Conservation (phyloP, 345 rosid species). For the Pistacia integerrima region DNA sequence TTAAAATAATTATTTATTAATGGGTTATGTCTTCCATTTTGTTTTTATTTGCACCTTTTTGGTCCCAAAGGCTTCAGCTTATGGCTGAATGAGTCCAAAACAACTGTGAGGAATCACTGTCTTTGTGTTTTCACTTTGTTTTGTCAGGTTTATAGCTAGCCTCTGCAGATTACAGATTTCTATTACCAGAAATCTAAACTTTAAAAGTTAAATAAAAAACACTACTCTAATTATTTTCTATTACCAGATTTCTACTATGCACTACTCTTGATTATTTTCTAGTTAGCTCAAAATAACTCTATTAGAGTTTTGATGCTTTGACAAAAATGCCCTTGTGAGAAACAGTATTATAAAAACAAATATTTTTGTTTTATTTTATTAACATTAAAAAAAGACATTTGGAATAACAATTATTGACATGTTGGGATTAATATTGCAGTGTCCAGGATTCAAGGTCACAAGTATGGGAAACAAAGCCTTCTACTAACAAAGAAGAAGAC, state of each 20-base stretch:
- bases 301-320: not conserved
- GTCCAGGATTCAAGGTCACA: constrained; percentile 54
- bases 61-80: constrained; percentile 9
- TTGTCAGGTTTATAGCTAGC: constrained; percentile 32
- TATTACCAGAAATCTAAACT: constrained; percentile 16
- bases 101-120: constrained; percentile 37
- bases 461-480: constrained; percentile 54
- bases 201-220: not conserved
- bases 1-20: constrained; percentile 12
- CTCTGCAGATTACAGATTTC: constrained; percentile 24
- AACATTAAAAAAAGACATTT: too few species aligned
- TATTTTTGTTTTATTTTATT: too few species aligned
- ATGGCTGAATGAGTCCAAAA: constrained; percentile 37
- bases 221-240: not conserved
- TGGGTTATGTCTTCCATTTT: constrained; percentile 18
- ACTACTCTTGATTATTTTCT: not conserved
- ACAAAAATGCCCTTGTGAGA: constrained; percentile 7
- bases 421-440: constrained; percentile 29
- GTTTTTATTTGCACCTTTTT: constrained; percentile 17
- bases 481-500: constrained; percentile 48
- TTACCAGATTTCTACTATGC: constrained; percentile 6
- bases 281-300: not conserved
- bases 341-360: not conserved
- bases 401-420: too few species aligned
- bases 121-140: constrained; percentile 32